Evolutionary conservation across 1,284 basidiomycete species (phyloP).

Genomic region (Phellinidium pouzarii): DNA sequence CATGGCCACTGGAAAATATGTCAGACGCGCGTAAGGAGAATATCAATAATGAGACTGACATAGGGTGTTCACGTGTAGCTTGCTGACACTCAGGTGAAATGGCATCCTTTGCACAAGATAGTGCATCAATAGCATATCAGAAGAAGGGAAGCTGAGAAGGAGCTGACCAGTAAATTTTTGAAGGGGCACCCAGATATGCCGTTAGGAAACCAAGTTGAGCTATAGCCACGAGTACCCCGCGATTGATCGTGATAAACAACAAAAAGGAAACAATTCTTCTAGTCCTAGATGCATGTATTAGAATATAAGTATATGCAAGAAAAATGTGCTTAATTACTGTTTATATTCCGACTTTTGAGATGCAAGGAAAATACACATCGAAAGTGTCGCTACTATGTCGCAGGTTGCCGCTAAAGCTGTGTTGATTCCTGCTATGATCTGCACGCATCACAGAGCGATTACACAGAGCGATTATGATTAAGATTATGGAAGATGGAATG

Average conservation of each 20-base stretch:
- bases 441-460: not conserved
- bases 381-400: constrained; percentile 12
- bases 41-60: constrained; percentile 5
- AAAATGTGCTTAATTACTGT: constrained; percentile 3
- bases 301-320: not conserved
- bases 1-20: constrained; percentile 11
- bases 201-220: constrained; percentile 13
- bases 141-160: not conserved
- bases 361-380: constrained; percentile 15
- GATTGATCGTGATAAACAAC: constrained; percentile 14
- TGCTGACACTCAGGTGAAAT: constrained; percentile 17
- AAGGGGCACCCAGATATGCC: constrained; percentile 2
- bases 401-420: constrained; percentile 7
- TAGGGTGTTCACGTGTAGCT: constrained; percentile 18
- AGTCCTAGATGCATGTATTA: constrained; percentile 3
- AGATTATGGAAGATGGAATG: too few relatives aligned
- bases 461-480: not conserved
- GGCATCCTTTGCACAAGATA: constrained; percentile 13
- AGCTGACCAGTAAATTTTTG: constrained; percentile 14
- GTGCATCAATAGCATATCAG: not conserved
- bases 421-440: constrained; percentile 13
- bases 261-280: constrained; percentile 6
- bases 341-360: constrained; percentile 5
- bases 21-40: not conserved
- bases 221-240: constrained; percentile 11